Conservation (phyloP, 2,329 filamentous ascomycete genomes). For the Pseudodiploospora longispora region DNA sequence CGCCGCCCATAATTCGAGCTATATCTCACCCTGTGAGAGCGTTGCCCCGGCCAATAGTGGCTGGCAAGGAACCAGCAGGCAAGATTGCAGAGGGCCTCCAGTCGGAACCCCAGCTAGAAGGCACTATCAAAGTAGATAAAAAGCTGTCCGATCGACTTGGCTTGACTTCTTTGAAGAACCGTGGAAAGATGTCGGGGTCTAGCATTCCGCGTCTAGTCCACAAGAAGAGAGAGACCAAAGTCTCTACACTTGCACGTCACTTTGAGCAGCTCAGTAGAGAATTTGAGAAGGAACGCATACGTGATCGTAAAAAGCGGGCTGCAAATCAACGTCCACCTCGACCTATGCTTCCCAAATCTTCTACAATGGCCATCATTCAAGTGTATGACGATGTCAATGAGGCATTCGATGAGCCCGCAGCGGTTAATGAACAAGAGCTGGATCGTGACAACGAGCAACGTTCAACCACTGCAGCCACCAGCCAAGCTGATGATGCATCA, state of each 20-base stretch:
- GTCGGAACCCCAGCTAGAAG: slow-evolving; percentile 23
- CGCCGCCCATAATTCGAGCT: slow-evolving; percentile 46
- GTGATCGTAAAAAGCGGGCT: slow-evolving; percentile 73
- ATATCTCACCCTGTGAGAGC: slow-evolving; percentile 43
- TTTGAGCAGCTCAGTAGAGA: slow-evolving; percentile 96
- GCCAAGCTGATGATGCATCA: slow-evolving; percentile 21
- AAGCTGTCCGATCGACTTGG: slow-evolving; percentile 68
- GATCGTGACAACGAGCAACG: slow-evolving; percentile 11
- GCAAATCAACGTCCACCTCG: slow-evolving; percentile 67
- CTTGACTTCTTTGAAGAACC: slow-evolving; percentile 54
- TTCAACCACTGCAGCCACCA: slow-evolving; percentile 13
- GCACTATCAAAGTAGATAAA: slow-evolving; percentile 53
- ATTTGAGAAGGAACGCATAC: slow-evolving; percentile 88
- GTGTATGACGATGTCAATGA: slow-evolving; percentile 92
- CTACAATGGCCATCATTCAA: slow-evolving; percentile 91
- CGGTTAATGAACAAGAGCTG: slow-evolving; percentile 39
- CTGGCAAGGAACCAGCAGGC: slow-evolving; percentile 25
- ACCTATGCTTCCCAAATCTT: slow-evolving; percentile 75
- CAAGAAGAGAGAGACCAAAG: slow-evolving; percentile 65
- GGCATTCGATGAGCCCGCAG: slow-evolving; percentile 74
- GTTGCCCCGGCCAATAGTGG: slow-evolving; percentile 37
- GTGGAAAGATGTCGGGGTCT: slow-evolving; percentile 53
- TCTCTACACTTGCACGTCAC: slow-evolving; percentile 87
- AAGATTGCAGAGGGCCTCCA: slow-evolving; percentile 16
- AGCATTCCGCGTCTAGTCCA: slow-evolving; percentile 83